Evolutionary conservation across 352 stramenopile genomes (phyloP).

Genomic region (Phytopythium vexans): DNA sequence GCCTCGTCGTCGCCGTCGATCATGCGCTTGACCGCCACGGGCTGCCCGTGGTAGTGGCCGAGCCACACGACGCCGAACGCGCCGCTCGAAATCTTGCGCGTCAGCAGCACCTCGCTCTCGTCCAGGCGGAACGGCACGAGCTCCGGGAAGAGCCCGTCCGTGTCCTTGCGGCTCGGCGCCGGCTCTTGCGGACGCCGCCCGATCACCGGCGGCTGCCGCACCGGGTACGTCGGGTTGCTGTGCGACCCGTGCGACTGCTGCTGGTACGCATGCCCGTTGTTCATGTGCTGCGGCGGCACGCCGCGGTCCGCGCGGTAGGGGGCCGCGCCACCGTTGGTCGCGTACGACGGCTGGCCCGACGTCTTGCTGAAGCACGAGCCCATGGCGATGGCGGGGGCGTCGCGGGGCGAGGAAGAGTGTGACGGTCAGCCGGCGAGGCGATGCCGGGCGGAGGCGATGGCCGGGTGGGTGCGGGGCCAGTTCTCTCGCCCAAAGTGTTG

Average conservation of each 20-base stretch:
- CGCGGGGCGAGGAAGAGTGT: no score
- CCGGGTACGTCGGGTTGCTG: slow-evolving; percentile 1
- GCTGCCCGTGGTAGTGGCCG: slow-evolving; percentile 83
- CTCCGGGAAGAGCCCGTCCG: slow-evolving; percentile 69
- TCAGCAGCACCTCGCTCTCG: slow-evolving; percentile 79
- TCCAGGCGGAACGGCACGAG: slow-evolving; percentile 73
- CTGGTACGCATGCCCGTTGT: neutral
- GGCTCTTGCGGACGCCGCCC: neutral
- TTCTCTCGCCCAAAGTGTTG: no score
- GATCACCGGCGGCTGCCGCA: slow-evolving; percentile 6
- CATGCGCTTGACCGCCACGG: slow-evolving; percentile 86
- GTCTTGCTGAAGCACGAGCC: no score
- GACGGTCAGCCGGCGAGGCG: no score
- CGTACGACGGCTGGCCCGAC: no score
- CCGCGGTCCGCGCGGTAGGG: no score
- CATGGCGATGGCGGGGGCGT: no score
- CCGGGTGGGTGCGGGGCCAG: no score
- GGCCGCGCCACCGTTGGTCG: no score
- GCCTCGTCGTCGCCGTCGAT: slow-evolving; percentile 77
- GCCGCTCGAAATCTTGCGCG: slow-evolving; percentile 78
- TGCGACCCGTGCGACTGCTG: slow-evolving; percentile 1
- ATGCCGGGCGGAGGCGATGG: no score
- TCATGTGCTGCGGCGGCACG: neutral
- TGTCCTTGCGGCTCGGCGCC: slow-evolving; percentile 8
- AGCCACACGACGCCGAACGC: slow-evolving; percentile 85